phyloP scores from a whole-genome alignment of 1,139 yeast species.

The Geotrichum histeridarum region DNA sequence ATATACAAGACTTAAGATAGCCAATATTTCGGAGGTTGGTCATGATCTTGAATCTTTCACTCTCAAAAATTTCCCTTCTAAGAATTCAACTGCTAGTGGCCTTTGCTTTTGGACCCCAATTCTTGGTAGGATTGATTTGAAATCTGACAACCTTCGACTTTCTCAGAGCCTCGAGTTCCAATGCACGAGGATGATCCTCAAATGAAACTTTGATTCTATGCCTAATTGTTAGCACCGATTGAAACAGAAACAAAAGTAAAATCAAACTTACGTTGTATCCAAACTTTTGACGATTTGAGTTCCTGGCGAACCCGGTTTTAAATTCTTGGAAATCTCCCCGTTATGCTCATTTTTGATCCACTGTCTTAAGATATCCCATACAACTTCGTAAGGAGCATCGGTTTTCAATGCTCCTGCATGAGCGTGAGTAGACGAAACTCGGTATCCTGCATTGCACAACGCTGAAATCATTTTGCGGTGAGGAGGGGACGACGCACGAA shows the following conservation, averaged over 20 bases:
- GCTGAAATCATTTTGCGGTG: conserved; percentile 68
- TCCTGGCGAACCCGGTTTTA: conserved; percentile 58
- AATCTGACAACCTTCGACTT: conserved; percentile 75
- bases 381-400: conserved; percentile 73
- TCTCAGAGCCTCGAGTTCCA: conserved; percentile 54
- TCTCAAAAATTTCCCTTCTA: background rate
- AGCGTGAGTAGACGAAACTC: conserved; percentile 83
- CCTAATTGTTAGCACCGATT: conserved; percentile 19
- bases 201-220: conserved; percentile 40
- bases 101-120: conserved; percentile 74
- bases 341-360: conserved; percentile 50
- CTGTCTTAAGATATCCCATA: conserved; percentile 66
- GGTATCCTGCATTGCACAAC: conserved; percentile 72
- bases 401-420: conserved; percentile 82
- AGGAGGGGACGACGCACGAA: conserved; percentile 82
- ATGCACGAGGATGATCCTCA: conserved; percentile 48
- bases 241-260: conserved; percentile 39
- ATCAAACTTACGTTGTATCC: conserved; percentile 23
- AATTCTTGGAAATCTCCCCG: conserved; percentile 37
- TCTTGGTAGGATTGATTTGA: conserved; percentile 86
- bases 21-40: no score
- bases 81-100: background rate
- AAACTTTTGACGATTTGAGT: conserved; percentile 49
- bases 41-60: no score
- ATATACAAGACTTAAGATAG: no score